Evolutionary conservation across 352 stramenopile genomes (phyloP), one percentile per base, ranked within the genome.

Genomic region (Pythium graminicola): DNA sequence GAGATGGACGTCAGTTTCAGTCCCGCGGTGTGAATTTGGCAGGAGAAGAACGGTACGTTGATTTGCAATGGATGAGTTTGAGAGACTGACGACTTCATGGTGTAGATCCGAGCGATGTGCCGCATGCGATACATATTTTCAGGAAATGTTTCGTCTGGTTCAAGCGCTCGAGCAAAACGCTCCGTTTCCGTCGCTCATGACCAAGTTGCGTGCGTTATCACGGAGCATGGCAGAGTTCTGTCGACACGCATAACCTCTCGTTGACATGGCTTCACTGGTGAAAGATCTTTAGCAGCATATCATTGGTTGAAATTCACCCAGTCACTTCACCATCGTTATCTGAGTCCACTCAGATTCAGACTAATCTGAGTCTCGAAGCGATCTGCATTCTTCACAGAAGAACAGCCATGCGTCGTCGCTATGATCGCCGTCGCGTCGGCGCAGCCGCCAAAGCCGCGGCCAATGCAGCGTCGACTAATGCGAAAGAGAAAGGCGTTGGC

Each of bases 1-100:
- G 73, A 47, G 69, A 84, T 38, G 67, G 70, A 1, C 65, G 61
- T 9, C 70, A 73, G 42, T 78, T 73, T 17, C 73, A 68, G 17
- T 76, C 64, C 16, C 67, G 76, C 2, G 72, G 78, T 31, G 73
- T 89, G 38, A 81, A 89, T 44, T 65, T 93, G 9, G 82, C 82
- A 5, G 76, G 69, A 5, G 80, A 93, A 68, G 76, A 90, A 43
- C 52, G 79, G 79, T 92, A 62, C 38, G 58, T 20, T 32, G 22
- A 22, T 44, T 28, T 16, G 5, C 27, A 14, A 27, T 39, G 4
- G 32, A 36, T 50, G 27, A 24, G 10, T 33, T 26, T 43, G 10
- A 28, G 20, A 29, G 16, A 19, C 11, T 31, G 39, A 24, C 39
- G 1, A 1, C 8, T 17, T 59, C 4, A 38, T 35, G 5, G 9